Evolutionary conservation across 257 asterid species (phyloP).

Genomic region (Cinchona pubescens): DNA sequence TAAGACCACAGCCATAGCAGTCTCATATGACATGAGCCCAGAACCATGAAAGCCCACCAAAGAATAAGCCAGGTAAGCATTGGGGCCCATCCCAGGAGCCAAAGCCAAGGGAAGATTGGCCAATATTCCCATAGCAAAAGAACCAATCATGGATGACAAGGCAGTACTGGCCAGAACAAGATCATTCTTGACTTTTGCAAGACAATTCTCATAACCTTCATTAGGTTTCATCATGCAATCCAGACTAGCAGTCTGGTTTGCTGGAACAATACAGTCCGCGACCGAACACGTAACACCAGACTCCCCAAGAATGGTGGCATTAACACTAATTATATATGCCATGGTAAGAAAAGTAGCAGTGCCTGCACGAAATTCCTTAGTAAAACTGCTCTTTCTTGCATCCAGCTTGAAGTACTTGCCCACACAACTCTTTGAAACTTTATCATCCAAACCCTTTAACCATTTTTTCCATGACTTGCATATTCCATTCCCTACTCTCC

Average conservation of each 20-base stretch:
- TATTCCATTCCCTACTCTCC: constrained; percentile 10
- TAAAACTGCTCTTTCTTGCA: constrained; percentile 45
- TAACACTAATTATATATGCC: constrained; percentile 73
- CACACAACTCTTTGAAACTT: constrained; percentile 43
- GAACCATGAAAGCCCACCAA: constrained; percentile 79
- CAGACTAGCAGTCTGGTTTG: constrained; percentile 22
- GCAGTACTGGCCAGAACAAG: constrained; percentile 65
- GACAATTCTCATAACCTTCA: constrained; percentile 54
- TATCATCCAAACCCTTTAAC: constrained; percentile 37
- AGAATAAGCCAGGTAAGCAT: constrained; percentile 63
- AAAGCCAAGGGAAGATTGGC: constrained; percentile 73
- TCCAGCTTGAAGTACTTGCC: constrained; percentile 66
- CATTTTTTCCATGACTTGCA: constrained; percentile 36
- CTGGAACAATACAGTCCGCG: constrained; percentile 38
- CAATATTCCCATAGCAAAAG: constrained; percentile 65
- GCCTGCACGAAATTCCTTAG: constrained; percentile 58
- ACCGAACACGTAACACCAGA: constrained; percentile 64
- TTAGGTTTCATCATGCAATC: constrained; percentile 48
- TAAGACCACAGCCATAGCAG: constrained; percentile 64
- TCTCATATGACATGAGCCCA: constrained; percentile 50
- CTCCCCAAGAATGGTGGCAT: constrained; percentile 63
- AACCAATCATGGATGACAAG: constrained; percentile 64
- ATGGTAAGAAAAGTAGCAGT: constrained; percentile 77
- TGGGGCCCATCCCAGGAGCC: constrained; percentile 84
- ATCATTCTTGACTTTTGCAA: constrained; percentile 51